Base-by-base conservation (phyloP, 805 yeast species). In the Priceomyces castillae region DNA sequence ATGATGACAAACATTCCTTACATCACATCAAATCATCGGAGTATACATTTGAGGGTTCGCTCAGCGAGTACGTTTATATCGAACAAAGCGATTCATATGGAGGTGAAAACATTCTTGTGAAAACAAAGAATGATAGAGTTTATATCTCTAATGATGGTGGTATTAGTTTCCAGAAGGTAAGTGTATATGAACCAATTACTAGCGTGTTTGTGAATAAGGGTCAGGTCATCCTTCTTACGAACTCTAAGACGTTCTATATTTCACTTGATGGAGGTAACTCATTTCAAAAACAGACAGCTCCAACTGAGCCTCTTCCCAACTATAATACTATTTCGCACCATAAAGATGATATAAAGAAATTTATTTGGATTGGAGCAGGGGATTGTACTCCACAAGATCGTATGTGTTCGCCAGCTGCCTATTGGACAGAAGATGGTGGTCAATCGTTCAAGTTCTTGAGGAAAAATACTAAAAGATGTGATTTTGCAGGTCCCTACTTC, bases 361-460 rank as follows among this genome's bases (percentile, higher is more conserved):
- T 89, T 52, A 81, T 94, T 30, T 84, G 86, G 75, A 76, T 77
- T 51, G 86, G 94, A 3, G 77, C 77, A 35, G 69, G 73, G 22
- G 75, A 76, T 12, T 85, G 95, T 62, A 76, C 71, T 10, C 54
- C 61, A n/a, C 57, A 68, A 11, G 65, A 73, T 1, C 42, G 50
- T 1, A 63, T 69, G 15, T 90, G 97, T 62, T 69, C 71, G 38
- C 59, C 75, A 1, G 72, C 71, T 6, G 83, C 90, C 0, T 84
- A 73, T 51, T 66, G 78, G 43, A 83, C 96, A 1, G 65, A 61
- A 19, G 81, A 90, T 64, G 79, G 76, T 18, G 99, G 98, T 17
- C 53, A 62, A 20, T 61, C 74, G 4, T 94, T 90, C 73, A 52
- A 63, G 0, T 66, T 69, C 41, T 57, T 94, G 49, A 60, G 71